These are phyloP conservation scores for Monosporascus sp. DNA, from an alignment of 2,329 filamentous ascomycete species.

Conservation along the genomic window DNA sequence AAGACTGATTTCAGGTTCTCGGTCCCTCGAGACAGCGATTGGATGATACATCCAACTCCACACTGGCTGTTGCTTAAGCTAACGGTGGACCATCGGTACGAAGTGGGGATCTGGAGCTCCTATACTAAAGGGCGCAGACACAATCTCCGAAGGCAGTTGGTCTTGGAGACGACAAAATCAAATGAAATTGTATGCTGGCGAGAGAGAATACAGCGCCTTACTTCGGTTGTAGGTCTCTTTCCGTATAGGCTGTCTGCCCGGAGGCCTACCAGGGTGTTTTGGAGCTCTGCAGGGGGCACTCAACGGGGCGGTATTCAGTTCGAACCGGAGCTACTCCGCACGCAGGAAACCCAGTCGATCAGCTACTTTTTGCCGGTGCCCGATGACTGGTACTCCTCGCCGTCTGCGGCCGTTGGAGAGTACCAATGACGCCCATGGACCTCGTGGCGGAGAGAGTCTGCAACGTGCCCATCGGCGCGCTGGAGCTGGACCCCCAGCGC, in stretches of 20 bases:
- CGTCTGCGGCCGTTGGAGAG: constrained; percentile 18
- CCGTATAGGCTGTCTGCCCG: not conserved
- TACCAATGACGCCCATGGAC: constrained; percentile 5
- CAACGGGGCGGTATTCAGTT: not conserved
- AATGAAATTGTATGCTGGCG: not conserved
- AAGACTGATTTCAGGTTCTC: not conserved
- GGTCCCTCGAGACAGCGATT: not conserved
- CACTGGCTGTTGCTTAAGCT: not conserved
- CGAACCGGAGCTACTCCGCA: not conserved
- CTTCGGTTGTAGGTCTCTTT: not conserved
- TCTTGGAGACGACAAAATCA: not conserved
- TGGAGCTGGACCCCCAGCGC: constrained; percentile 1
- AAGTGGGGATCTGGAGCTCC: too few relatives aligned
- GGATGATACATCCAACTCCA: not conserved
- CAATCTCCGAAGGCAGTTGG: not conserved
- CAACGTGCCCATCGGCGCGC: not conserved
- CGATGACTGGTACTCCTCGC: constrained; percentile 21
- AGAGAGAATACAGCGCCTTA: not conserved
- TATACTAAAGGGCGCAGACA: too few relatives aligned
- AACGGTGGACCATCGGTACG: not conserved
- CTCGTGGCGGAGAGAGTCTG: constrained; percentile 3
- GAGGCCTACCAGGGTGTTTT: not conserved
- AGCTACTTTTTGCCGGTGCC: not conserved
- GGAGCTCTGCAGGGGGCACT: not conserved
- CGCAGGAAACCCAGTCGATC: not conserved